phyloP scores from a whole-genome alignment of 306 rosid species.

The Pachyrhizus erosus region DNA sequence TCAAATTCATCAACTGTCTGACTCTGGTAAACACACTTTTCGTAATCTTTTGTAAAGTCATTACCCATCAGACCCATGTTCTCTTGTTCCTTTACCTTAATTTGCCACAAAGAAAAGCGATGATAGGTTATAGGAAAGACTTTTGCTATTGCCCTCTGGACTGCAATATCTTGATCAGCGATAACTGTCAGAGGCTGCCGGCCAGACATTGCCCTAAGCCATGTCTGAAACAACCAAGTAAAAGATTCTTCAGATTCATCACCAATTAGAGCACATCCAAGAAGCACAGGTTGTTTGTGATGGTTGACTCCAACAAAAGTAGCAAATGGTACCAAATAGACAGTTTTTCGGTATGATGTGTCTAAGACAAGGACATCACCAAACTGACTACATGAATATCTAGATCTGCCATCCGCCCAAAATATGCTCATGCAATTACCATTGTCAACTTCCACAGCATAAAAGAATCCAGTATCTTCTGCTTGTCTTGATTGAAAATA shows the following conservation, averaged over 20 bases:
- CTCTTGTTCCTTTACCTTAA: constrained; percentile 79
- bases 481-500: constrained; percentile 88
- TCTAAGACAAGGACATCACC: constrained; percentile 86
- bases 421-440: constrained; percentile 89
- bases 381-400: constrained; percentile 91
- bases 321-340: constrained; percentile 83
- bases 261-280: constrained; percentile 90
- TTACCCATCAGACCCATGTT: constrained; percentile 63
- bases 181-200: constrained; percentile 77
- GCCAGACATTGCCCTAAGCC: constrained; percentile 89
- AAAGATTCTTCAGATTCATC: constrained; percentile 90
- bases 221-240: constrained; percentile 90
- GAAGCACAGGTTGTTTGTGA: constrained; percentile 94
- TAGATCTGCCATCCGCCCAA: constrained; percentile 98
- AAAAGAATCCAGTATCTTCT: constrained; percentile 94
- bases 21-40: constrained; percentile 78
- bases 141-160: constrained; percentile 76
- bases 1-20: constrained; percentile 82
- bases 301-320: constrained; percentile 92
- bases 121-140: constrained; percentile 81
- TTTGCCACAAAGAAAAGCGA: constrained; percentile 91
- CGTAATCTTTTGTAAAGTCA: constrained; percentile 72
- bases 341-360: constrained; percentile 78
- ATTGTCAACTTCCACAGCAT: constrained; percentile 77
- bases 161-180: constrained; percentile 87